A percentile compares a stretch with the other conserved stretches of the same genome.
Conservation (phyloP, 1,139 yeast species). For the Waltiozyma sp. region DNA sequence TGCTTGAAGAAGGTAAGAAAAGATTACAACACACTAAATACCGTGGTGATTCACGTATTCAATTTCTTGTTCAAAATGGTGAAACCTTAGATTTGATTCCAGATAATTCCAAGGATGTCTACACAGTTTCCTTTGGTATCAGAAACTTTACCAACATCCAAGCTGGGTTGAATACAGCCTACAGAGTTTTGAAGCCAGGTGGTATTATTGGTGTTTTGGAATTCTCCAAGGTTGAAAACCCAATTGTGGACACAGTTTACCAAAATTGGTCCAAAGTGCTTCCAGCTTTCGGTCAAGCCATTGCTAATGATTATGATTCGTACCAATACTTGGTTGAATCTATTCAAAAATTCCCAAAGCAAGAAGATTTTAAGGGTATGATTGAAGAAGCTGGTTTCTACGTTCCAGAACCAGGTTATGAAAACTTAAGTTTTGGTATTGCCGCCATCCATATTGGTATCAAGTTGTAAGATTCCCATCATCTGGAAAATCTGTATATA, state of each 20-base stretch:
- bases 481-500: neutral
- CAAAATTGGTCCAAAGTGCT: constrained; percentile 80
- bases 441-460: constrained; percentile 96
- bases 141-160: constrained; percentile 93
- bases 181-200: constrained; percentile 94
- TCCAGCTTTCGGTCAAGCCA: constrained; percentile 91
- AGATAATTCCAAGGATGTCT: constrained; percentile 84
- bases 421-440: constrained; percentile 90
- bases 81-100: constrained; percentile 77
- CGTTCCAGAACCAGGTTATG: constrained; percentile 84
- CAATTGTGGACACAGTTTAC: constrained; percentile 62
- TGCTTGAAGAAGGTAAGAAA: constrained; percentile 85
- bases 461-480: constrained; percentile 41
- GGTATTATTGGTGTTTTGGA: constrained; percentile 96
- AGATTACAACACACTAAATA: constrained; percentile 42
- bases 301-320: constrained; percentile 91
- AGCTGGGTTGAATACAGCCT: constrained; percentile 86
- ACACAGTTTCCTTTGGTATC: constrained; percentile 95
- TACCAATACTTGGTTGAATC: constrained; percentile 94
- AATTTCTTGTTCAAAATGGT: constrained; percentile 85
- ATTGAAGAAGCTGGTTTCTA: constrained; percentile 92
- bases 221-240: constrained; percentile 83
- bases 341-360: constrained; percentile 82
- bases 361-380: constrained; percentile 85
- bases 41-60: constrained; percentile 53